Percentiles rank a stretch among this genome's conserved stretches.
These are phyloP conservation scores for Hansenula sp. DNA, from an alignment of 1,139 yeast species.

Conservation along the genomic window DNA sequence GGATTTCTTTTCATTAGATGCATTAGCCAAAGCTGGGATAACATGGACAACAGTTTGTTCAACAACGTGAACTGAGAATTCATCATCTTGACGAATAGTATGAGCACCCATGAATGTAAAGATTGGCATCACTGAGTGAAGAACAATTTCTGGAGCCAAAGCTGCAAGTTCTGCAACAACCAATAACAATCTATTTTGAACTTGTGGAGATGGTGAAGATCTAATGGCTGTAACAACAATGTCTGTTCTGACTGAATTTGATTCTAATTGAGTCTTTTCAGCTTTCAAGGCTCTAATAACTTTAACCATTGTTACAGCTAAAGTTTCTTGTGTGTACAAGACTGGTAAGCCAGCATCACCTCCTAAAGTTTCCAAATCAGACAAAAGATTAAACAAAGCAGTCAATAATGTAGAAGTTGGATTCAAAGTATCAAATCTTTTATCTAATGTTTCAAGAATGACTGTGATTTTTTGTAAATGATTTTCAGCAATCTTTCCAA, in stretches of 20 bases:
- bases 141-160: conserved; percentile 82
- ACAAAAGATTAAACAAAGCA: conserved; percentile 64
- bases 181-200: conserved; percentile 79
- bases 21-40: conserved; percentile 80
- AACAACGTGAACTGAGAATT: conserved; percentile 86
- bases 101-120: conserved; percentile 99
- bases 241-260: conserved; percentile 80
- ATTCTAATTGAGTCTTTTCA: conserved; percentile 38
- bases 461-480: conserved; percentile 78
- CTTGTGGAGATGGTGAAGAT: conserved; percentile 87
- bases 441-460: conserved; percentile 75
- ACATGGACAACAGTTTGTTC: conserved; percentile 89
- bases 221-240: conserved; percentile 87
- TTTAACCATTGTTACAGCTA: conserved; percentile 81
- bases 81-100: conserved; percentile 94
- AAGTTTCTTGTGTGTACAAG: conserved; percentile 82
- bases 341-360: conserved; percentile 91
- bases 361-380: conserved; percentile 85
- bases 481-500: conserved; percentile 67
- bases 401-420: conserved; percentile 49
- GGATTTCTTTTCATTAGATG: conserved; percentile 42
- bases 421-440: conserved; percentile 28
- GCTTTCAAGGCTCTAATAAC: conserved; percentile 53
- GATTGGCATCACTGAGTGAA: conserved; percentile 98
- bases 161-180: conserved; percentile 87